Conservation (phyloP, 208 protist genomes). For the Ichthyophonus hoferi region DNA sequence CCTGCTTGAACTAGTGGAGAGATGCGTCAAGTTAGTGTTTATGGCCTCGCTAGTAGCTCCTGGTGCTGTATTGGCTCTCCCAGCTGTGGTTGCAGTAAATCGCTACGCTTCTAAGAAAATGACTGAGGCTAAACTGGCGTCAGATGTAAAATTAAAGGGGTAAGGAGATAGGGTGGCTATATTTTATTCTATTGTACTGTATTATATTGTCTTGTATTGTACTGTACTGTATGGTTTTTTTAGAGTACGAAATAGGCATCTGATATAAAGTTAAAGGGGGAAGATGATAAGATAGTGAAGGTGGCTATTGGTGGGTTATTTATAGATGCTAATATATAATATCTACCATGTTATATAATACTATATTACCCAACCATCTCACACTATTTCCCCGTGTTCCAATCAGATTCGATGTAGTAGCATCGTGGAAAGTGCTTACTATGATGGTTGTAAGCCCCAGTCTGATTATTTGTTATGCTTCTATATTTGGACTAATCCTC, state of each 20-base stretch:
- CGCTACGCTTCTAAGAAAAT: background rate
- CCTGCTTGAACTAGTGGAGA: background rate
- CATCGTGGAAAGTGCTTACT: slow-evolving; percentile 7
- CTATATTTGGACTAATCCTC: background rate
- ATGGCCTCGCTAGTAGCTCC: background rate
- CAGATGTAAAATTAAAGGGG: slow-evolving; percentile 7
- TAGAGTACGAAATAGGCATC: no score
- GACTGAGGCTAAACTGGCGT: background rate
- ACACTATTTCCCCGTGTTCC: no score
- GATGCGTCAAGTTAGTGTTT: background rate
- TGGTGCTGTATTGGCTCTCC: slow-evolving; percentile 2
- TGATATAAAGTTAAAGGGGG: no score
- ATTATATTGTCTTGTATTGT: no score
- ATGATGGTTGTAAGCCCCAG: background rate
- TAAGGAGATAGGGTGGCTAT: no score
- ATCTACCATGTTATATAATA: no score
- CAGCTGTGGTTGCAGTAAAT: background rate
- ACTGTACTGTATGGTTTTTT: no score
- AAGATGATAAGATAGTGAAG: no score
- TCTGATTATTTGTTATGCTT: background rate
- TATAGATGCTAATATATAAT: no score
- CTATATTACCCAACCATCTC: no score
- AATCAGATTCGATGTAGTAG: slow-evolving; percentile 18
- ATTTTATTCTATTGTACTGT: no score
- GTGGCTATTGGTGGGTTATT: no score